Evolutionary conservation across 1,284 basidiomycete genomes (phyloP), one percentile per base, ranked within the genome.

Genomic region (Apiotrichum domesticum): DNA sequence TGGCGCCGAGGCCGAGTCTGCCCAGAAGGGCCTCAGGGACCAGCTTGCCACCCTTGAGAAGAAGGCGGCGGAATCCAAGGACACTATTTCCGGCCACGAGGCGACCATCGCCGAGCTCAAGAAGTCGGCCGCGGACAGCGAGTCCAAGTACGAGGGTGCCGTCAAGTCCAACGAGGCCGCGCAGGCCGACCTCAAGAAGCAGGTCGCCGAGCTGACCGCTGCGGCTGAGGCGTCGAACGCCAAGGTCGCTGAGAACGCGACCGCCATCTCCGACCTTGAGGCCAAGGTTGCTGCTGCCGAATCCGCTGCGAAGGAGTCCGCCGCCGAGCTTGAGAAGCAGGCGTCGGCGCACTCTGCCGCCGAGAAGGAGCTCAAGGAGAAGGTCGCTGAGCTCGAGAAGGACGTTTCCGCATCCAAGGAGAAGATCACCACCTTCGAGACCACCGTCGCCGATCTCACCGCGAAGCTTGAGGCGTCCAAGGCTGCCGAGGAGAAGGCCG

Each of bases 51-150:
- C 45, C 21, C 45, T 46, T 8, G 45, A 46, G 45, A n/a, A 11
- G 4, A 9, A 14, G 7, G 29, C 45, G 6, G 32, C 45, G 9
- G 14, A 8, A 8, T 33, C 45, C 45, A 46, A 46, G 45, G 45
- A 33, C 32, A 32, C 13, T 10, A 29, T 33, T 11, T 45, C 51
- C 2, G 43, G 46, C 6, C 61, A 63, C 47, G 56, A 63, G 35
- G 63, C 61, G 50, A 57, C 50, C 3, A 13, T 67, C 7, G 54
- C 55, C 15, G 52, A 58, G 15, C 63, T 67, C 14, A 58, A 69
- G 55, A 14, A n/a, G 10, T 57, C 65, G 55, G 51, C 67, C 15
- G 55, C 55, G 44, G 50, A 49, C 6, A 62, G 52, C 21, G 54
- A 54, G 14, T 57, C 54, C 29, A 54, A 61, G 49, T 48, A 56